A percentile compares a stretch with the other conserved stretches of the same genome.
These are phyloP conservation scores for Raffaelea deltoideospora DNA, from an alignment of 2,329 filamentous ascomycete species.

Conservation along the genomic window DNA sequence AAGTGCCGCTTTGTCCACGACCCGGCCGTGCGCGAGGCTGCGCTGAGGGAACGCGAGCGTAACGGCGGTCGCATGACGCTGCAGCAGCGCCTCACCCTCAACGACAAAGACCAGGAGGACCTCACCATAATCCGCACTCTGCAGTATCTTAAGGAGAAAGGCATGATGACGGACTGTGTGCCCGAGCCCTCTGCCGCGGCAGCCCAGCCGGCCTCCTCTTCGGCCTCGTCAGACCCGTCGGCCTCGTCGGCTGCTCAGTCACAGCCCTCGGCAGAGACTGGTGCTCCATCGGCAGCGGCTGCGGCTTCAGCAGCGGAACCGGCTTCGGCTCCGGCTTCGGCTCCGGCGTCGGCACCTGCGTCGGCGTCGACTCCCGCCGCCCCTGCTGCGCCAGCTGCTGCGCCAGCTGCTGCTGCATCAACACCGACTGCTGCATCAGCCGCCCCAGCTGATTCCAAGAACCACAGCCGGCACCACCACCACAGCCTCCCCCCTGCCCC, in stretches of 20 bases:
- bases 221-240: neutral
- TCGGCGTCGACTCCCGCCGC: neutral
- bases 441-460: neutral
- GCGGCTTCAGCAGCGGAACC: neutral
- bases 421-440: neutral
- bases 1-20: conserved; percentile 62
- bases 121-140: conserved; percentile 50
- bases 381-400: too few species aligned
- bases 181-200: neutral
- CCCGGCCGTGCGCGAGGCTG: conserved; percentile 44
- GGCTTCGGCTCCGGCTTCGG: neutral
- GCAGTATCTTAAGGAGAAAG: conserved; percentile 47
- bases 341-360: neutral
- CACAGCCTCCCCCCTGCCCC: conserved; percentile 12
- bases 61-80: conserved; percentile 53
- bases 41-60: conserved; percentile 46
- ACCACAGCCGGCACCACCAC: neutral
- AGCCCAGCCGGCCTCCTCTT: neutral
- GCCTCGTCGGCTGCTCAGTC: neutral
- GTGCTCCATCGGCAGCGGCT: neutral
- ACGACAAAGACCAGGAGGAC: conserved; percentile 55
- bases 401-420: neutral
- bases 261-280: neutral
- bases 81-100: conserved; percentile 48
- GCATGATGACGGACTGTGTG: conserved; percentile 26